Evolutionary conservation across 2,329 filamentous ascomycete genomes (phyloP).

Genomic region (Colletotrichum horii): DNA sequence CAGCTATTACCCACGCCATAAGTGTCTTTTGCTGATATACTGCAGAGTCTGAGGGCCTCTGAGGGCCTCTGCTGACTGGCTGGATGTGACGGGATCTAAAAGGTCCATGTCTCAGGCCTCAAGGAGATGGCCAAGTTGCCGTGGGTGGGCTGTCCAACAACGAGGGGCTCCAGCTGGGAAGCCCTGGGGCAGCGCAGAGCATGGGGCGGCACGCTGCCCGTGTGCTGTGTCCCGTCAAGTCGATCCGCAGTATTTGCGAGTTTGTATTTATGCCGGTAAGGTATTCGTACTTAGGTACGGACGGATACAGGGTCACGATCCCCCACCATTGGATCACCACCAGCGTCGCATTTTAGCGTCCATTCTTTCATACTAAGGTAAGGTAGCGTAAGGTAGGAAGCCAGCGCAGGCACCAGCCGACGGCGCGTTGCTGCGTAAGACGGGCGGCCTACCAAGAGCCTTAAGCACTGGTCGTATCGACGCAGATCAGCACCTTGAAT

Average conservation of each 20-base stretch:
- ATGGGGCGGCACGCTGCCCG: not conserved
- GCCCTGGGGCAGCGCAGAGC: not conserved
- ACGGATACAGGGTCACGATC: not conserved
- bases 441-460: not conserved
- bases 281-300: not conserved
- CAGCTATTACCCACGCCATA: no score
- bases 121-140: not conserved
- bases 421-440: not conserved
- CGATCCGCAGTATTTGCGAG: not conserved
- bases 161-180: not conserved
- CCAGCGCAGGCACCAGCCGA: not conserved
- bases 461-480: not conserved
- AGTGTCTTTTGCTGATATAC: no score
- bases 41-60: no score
- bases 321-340: not conserved
- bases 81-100: no score
- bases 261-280: not conserved
- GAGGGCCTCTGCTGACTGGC: no score
- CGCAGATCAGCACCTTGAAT: not conserved
- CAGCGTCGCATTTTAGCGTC: not conserved
- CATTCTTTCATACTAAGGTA: not conserved
- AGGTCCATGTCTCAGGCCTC: no score
- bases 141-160: not conserved
- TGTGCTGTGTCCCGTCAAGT: not conserved
- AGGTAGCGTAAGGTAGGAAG: not conserved